A percentile compares a stretch with the other conserved stretches of the same genome.
These are phyloP conservation scores for Aspergillus uvarum DNA, from an alignment of 2,329 filamentous ascomycete species.

Conservation along the genomic window DNA sequence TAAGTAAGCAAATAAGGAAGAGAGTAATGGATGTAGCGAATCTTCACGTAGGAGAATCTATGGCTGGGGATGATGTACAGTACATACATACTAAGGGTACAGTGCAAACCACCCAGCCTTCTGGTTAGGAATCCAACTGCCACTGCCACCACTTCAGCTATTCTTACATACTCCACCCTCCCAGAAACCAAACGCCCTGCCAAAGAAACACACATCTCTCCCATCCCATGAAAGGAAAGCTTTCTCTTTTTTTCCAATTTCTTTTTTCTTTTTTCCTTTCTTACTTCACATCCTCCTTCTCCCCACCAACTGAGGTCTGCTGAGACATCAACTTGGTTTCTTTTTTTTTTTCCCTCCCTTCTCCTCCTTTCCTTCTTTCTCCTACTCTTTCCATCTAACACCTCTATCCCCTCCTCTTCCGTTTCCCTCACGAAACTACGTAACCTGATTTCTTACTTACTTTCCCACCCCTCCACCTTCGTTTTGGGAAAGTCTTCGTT, in stretches of 20 bases:
- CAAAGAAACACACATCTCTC: not conserved
- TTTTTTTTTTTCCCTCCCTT: slow-evolving; percentile 1
- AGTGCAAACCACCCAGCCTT: not conserved
- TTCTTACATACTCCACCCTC: not conserved
- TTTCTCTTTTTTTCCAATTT: slow-evolving; percentile 3
- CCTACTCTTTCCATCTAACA: not conserved
- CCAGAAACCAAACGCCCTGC: not conserved
- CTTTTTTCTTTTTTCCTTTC: slow-evolving; percentile 1
- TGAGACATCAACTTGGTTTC: too few species aligned
- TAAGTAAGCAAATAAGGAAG: not conserved
- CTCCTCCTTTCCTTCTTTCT: not conserved
- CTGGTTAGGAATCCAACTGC: not conserved
- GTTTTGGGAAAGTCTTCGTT: slow-evolving; percentile 11
- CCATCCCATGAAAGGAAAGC: slow-evolving; percentile 8
- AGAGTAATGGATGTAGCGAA: not conserved
- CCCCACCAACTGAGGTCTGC: not conserved
- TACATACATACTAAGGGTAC: not conserved
- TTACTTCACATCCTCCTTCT: not conserved
- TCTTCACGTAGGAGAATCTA: not conserved
- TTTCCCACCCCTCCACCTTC: slow-evolving; percentile 12
- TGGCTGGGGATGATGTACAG: not conserved
- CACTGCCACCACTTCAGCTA: not conserved
- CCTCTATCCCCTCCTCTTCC: not conserved
- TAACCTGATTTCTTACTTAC: slow-evolving; percentile 3
- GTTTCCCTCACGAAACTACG: not conserved